A percentile compares a stretch with the other conserved stretches of the same genome.
Conservation (phyloP, 305 asterid species). For the Coffea humblotiana region DNA sequence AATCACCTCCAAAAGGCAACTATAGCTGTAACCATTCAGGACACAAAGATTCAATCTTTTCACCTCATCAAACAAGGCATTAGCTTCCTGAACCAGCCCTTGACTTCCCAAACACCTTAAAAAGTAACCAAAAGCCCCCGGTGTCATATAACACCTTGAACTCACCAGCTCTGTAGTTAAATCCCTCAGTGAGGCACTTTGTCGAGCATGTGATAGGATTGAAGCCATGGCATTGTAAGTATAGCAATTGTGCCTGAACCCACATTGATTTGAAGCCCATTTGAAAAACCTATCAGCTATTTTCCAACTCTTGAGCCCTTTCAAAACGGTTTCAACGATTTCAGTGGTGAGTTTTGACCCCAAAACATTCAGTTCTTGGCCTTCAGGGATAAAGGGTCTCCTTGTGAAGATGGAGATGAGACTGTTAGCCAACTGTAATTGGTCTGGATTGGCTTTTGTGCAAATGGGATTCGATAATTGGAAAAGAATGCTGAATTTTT, state of each 20-base stretch:
- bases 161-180: constrained; percentile 42
- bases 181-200: constrained; percentile 57
- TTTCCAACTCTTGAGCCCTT: constrained; percentile 61
- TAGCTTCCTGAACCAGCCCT: constrained; percentile 71
- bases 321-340: constrained; percentile 68
- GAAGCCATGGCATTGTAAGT: constrained; percentile 74
- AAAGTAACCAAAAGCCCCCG: constrained; percentile 83
- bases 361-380: constrained; percentile 54
- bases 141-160: constrained; percentile 54
- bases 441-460: constrained; percentile 10
- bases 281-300: constrained; percentile 58
- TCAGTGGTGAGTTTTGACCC: constrained; percentile 55
- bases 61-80: constrained; percentile 66
- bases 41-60: constrained; percentile 50
- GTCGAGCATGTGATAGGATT: constrained; percentile 81
- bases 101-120: constrained; percentile 72
- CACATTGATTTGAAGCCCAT: constrained; percentile 73
- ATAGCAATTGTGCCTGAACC: constrained; percentile 62
- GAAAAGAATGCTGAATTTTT: neutral
- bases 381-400: constrained; percentile 38
- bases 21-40: constrained; percentile 57
- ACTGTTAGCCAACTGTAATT: constrained; percentile 13
- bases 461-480: constrained; percentile 22
- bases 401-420: constrained; percentile 61
- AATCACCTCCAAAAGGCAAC: constrained; percentile 71